Evolutionary conservation across 768 basidiomycete genomes (phyloP), one percentile per base, ranked within the genome.

Genomic region (Termitomyces sp.): DNA sequence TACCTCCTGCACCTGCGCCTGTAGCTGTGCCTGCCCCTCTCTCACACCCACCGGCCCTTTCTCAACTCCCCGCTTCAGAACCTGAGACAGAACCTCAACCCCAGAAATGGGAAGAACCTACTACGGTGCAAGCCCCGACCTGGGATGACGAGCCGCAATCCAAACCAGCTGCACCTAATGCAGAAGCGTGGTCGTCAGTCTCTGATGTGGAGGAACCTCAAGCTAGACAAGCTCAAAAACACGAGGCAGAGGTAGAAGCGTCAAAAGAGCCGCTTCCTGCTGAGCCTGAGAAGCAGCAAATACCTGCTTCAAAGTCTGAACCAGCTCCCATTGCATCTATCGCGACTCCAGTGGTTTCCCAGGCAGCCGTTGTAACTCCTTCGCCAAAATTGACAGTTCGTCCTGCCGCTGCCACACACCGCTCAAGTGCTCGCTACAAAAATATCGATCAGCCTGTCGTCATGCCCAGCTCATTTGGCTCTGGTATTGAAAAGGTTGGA

Each of bases 401-500:
- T 11, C 80, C 85, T 12, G 77, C 82, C 8, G 76, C 77, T 43
- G 73, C 74, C 15, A 76, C 83, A 0, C 86, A 89, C 57, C 82
- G 87, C 51, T 77, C 74, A 65, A 83, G 79, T 50, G 82, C 83
- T 38, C 84, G 85, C 56, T 86, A 87, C 77, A 92, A 92, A 78
- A 82, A 80, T 25, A 83, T 81, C 5, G 89, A 92, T 63, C 88
- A 91, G 60, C 85, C 92, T 42, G 92, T 94, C 17, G 87, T 93
- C 59, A 86, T 93, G 83, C 91, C 92, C 1, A 81, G 82, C 48
- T 84, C 82, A 56, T 88, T 88, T 71, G 82, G 84, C 36, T 68
- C 82, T 38, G 80, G 80, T 17, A 70, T 89, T 29, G 91, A 92
- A 69, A 92, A 91, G 70, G 77, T 94, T 56, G 92, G 92, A 53